Conservation (phyloP, 2,329 filamentous ascomycete species). For the Neofusicoccum sp. region DNA sequence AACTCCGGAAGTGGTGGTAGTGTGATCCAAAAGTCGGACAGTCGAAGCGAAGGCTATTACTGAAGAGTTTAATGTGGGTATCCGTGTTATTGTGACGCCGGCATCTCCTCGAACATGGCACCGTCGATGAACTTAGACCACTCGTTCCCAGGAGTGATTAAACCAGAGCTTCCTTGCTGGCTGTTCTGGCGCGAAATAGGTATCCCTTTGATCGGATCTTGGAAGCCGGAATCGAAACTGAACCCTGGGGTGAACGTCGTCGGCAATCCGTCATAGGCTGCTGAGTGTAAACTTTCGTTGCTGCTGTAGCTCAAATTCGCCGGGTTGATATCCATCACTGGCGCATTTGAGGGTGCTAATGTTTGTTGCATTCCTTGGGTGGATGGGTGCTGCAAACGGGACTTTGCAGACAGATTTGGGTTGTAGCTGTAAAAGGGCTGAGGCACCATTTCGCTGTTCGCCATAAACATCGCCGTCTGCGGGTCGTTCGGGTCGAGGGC, state of each 20-base stretch:
- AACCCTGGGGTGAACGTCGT: conserved; percentile 26
- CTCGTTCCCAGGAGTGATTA: conserved; percentile 28
- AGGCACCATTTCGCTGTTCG: conserved; percentile 44
- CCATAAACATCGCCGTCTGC: conserved; percentile 50
- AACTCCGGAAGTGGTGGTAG: not conserved
- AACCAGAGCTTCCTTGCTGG: conserved; percentile 28
- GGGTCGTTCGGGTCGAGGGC: conserved; percentile 50
- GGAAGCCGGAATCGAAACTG: conserved; percentile 19
- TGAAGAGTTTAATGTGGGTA: too few species aligned
- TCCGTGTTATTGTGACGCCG: conserved; percentile 15
- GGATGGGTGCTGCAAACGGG: conserved; percentile 15
- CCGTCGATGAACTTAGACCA: conserved; percentile 33
- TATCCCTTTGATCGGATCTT: conserved; percentile 15
- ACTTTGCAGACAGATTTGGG: conserved; percentile 43
- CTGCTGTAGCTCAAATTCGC: conserved; percentile 27
- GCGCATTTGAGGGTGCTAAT: conserved; percentile 41
- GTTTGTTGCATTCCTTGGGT: conserved; percentile 42
- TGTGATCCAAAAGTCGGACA: not conserved
- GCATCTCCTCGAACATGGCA: conserved; percentile 23
- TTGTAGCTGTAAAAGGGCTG: conserved; percentile 50
- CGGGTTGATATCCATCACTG: conserved; percentile 25
- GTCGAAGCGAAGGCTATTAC: too few species aligned
- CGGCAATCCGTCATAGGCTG: conserved; percentile 29
- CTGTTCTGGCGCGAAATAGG: conserved; percentile 26
- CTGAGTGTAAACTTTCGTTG: not conserved